Conservation (phyloP, 1,284 basidiomycete species). For the Cryptococcus sp. region DNA sequence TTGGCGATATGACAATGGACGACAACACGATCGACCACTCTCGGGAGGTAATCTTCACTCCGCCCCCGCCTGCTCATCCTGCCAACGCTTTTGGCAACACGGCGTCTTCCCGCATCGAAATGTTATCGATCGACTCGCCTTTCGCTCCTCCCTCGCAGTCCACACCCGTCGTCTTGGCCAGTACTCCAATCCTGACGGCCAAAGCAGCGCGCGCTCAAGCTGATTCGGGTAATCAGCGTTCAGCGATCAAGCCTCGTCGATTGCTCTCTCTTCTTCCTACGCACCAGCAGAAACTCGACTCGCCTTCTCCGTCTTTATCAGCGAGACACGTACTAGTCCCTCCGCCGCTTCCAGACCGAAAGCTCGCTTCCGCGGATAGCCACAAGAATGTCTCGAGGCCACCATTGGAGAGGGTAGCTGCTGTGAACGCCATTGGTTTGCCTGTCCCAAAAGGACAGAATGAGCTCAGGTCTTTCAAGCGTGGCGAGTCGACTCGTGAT, state of each 20-base stretch:
- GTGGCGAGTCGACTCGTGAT: slow-evolving; percentile 5
- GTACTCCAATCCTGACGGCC: slow-evolving; percentile 4
- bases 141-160: slow-evolving; percentile 1
- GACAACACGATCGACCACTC: slow-evolving; percentile 1
- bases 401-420: slow-evolving; percentile 3
- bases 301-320: background rate
- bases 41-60: slow-evolving; percentile 4
- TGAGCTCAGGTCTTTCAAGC: background rate
- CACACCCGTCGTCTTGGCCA: background rate
- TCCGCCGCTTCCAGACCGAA: background rate
- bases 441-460: background rate
- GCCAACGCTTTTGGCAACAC: background rate
- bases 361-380: background rate
- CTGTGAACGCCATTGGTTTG: slow-evolving; percentile 4
- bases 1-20: slow-evolving; percentile 9
- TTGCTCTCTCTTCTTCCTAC: slow-evolving; percentile 12
- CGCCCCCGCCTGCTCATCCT: background rate
- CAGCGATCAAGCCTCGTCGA: slow-evolving; percentile 7
- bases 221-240: background rate
- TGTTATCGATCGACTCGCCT: background rate
- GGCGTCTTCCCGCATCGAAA: background rate
- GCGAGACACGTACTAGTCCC: background rate
- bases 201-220: background rate
- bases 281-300: slow-evolving; percentile 1
- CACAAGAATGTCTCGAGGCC: background rate